Conservation (phyloP, 2,329 filamentous ascomycete genomes). For the Macrophomina tecta region DNA sequence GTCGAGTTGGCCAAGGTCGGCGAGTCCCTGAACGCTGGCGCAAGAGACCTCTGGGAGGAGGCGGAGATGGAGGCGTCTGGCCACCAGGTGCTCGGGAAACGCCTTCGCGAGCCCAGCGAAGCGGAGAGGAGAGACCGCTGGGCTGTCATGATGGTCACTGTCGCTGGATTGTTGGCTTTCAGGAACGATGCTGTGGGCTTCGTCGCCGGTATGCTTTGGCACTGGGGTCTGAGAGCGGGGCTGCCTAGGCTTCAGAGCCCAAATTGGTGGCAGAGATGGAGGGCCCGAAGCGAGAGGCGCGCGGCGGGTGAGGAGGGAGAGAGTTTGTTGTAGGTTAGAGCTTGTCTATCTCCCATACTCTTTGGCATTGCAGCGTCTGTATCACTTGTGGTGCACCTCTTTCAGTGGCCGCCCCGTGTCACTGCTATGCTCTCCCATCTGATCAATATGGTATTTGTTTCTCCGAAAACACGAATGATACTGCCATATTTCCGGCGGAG, state of each 20-base stretch:
- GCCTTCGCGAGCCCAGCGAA: constrained; percentile 63
- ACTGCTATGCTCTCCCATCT: too few relatives aligned
- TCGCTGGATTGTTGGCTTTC: constrained; percentile 81
- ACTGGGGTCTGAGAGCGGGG: constrained; percentile 64
- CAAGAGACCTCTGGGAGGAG: constrained; percentile 61
- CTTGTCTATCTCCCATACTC: too few relatives aligned
- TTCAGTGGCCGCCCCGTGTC: too few relatives aligned
- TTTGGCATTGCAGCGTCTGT: too few relatives aligned
- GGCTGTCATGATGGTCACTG: constrained; percentile 89
- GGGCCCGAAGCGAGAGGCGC: background rate
- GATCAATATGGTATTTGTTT: too few relatives aligned
- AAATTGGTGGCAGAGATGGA: constrained; percentile 14
- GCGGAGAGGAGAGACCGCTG: constrained; percentile 76
- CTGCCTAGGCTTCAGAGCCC: constrained; percentile 6
- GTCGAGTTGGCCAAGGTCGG: constrained; percentile 87
- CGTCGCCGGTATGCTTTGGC: constrained; percentile 78
- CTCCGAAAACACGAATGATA: too few relatives aligned
- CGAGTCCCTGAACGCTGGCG: constrained; percentile 79
- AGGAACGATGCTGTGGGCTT: constrained; percentile 92
- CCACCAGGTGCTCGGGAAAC: constrained; percentile 42
- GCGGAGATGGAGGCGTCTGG: constrained; percentile 36
- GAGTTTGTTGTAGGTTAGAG: background rate
- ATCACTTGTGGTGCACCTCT: too few relatives aligned
- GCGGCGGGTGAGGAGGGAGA: constrained; percentile 10
- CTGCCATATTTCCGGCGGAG: too few relatives aligned